Evolutionary conservation across 2,329 filamentous ascomycete genomes (phyloP), one percentile per base, ranked within the genome.

Genomic region (Alternaria sp.): DNA sequence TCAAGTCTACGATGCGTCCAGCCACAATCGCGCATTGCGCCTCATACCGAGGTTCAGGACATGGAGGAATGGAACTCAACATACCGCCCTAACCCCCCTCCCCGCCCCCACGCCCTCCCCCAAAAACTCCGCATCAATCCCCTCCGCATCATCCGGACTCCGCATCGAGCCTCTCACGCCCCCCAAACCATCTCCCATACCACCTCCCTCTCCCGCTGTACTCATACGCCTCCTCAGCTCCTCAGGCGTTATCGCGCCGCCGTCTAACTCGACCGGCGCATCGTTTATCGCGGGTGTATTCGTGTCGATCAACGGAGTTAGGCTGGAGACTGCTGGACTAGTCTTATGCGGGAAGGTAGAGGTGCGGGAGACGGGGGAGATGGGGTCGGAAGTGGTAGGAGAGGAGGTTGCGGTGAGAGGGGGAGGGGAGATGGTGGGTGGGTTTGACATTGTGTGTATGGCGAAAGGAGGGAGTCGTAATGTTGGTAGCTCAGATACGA

Each of bases 251-350:
- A 70, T 66, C 1, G 73, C 66, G 4, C 67, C 61, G 30, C 78
- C 77, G 56, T 84, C 83, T 6, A 85, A 67, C 69, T 85, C 83
- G 6, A 83, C 77, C 0, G 83, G 82, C 47, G 75, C 73, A 11
- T 71, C 67, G 65, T 85, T 84, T 67, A 84, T 81, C 5, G 82
- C 73, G 0, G 79, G 80, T 3, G 78, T 76, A 6, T 70, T 72
- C 2, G 79, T 77, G 6, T 79, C 77, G 64, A 84, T 79, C 43
- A 77, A 73, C 0, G 78, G 74, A 7, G 74, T 74, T 21, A 70
- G 66, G 8, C 77, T 65, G 17, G 69, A 44, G 11, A 69, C 71
- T 7, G 72, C 62, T 2, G 67, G 55, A 5, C 67, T 69, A 0
- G 76, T 75, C n/a, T 74, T 73, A 61, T 77, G 72, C 5, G 72